Evolutionary conservation across 306 rosid genomes (phyloP).

Genomic region (Nissolia schottii): DNA sequence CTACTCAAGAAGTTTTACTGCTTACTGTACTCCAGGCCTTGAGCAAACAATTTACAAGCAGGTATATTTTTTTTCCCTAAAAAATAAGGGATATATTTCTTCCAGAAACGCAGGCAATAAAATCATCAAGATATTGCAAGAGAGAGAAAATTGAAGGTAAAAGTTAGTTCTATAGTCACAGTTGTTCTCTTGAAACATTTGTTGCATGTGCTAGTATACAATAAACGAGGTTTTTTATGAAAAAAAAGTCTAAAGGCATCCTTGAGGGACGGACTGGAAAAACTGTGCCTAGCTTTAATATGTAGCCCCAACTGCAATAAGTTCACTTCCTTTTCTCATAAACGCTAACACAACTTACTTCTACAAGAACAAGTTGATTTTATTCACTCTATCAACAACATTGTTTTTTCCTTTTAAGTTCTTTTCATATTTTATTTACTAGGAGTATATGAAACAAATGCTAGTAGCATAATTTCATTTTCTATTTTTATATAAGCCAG

Average conservation of each 20-base stretch:
- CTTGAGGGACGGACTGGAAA: constrained; percentile 3
- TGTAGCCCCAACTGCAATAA: background rate
- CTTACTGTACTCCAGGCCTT: background rate
- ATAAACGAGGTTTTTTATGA: background rate
- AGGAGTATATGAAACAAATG: background rate
- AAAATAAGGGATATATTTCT: background rate
- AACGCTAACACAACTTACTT: background rate
- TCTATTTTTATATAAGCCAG: background rate
- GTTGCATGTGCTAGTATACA: background rate
- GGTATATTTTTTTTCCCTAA: background rate
- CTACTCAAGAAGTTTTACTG: background rate
- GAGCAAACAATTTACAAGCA: constrained; percentile 11
- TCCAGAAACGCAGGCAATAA: constrained; percentile 4
- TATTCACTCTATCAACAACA: background rate
- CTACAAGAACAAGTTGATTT: constrained; percentile 14
- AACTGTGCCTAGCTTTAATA: background rate
- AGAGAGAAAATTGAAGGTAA: background rate
- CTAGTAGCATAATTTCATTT: background rate
- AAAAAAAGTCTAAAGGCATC: background rate
- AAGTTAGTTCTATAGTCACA: background rate
- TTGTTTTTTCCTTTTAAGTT: background rate
- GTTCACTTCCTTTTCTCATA: constrained; percentile 8
- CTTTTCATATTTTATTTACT: background rate
- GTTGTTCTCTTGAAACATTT: background rate
- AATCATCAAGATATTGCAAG: background rate